Evolutionary conservation across 2,329 filamentous ascomycete genomes (phyloP), one percentile per base, ranked within the genome.

Genomic region (Aspergillus brunneoviolaceus): DNA sequence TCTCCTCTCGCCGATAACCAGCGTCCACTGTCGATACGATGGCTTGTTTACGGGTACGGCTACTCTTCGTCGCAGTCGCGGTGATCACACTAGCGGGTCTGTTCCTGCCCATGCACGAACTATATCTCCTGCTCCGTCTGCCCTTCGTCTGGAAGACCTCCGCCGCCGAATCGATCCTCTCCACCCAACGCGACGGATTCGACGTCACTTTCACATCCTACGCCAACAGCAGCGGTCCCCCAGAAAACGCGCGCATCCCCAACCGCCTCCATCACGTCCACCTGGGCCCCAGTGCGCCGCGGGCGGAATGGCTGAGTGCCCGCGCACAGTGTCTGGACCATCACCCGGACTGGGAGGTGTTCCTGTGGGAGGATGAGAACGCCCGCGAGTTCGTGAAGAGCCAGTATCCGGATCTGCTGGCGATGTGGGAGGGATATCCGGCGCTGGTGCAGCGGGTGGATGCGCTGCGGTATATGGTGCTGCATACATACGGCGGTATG

Each of bases 381-480:
- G 62, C 66, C 14, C 51, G 39, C 25, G 52, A 50, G 23, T 61
- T 68, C 29, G 63, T 68, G 5, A 57, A 47, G 3, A 60, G 63
- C 5, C 51, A 65, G 5, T 68, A 64, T 27, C 61, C 65, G 6
- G 57, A 67, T 33, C 29, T 66, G n/a, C 52, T 52, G 2, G 23
- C 55, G 2, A 66, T 63, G 55, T 68, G 65, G 66, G 49, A 63
- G 14, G 49, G 42, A 27, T 68, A 68, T 39, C 61, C 62, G 5
- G 63, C 63, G 33, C 59, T 64, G 3, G 65, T 68, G 2, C 64
- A 68, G 51, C 61, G 61, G n/a, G 65, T 68, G 6, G 65, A 68
- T 54, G 65, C 65, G 6, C 55, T 68, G 47, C 66, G 65, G 19
- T 68, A 67, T 48, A 67, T 68, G 66, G 54, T 67, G 3, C 48